A percentile compares a stretch with the other conserved stretches of the same genome.
Evolutionary conservation across 495 filamentous ascomycete species (phyloP).

Genomic region (Chaetomium fimeti): DNA sequence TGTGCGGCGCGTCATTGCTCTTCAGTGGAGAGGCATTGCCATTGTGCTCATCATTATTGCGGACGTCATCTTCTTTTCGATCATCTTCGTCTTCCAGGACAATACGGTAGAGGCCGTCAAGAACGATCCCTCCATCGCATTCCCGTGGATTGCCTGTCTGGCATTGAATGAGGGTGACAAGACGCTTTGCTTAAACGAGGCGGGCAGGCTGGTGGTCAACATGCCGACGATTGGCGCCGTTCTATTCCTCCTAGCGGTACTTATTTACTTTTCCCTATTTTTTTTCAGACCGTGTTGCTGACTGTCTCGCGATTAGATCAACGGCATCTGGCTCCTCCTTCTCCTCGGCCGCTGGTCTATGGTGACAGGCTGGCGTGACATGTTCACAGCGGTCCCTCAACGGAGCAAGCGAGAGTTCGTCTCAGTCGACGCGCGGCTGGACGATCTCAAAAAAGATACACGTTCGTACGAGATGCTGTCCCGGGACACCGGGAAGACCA

Average conservation of each 20-base stretch:
- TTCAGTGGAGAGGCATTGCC: slow-evolving; percentile 90
- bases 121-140: slow-evolving; percentile 52
- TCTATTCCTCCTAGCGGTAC: slow-evolving; percentile 74
- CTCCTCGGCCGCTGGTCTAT: slow-evolving; percentile 80
- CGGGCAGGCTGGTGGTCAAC: slow-evolving; percentile 59
- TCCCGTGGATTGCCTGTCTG: slow-evolving; percentile 71
- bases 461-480: slow-evolving; percentile 82
- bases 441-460: slow-evolving; percentile 58
- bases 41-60: slow-evolving; percentile 83
- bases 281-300: neutral
- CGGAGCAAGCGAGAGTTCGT: slow-evolving; percentile 70
- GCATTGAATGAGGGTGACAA: slow-evolving; percentile 58
- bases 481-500: slow-evolving; percentile 50
- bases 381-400: slow-evolving; percentile 51
- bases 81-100: slow-evolving; percentile 86
- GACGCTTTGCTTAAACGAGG: slow-evolving; percentile 59
- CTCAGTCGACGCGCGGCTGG: slow-evolving; percentile 71
- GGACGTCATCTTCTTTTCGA: slow-evolving; percentile 87
- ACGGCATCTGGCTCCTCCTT: slow-evolving; percentile 80
- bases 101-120: slow-evolving; percentile 57
- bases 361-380: slow-evolving; percentile 76
- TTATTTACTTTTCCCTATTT: slow-evolving; percentile 14
- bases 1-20: slow-evolving; percentile 76
- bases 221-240: slow-evolving; percentile 78
- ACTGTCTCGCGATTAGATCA: slow-evolving; percentile 50